Evolutionary conservation across 768 basidiomycete genomes (phyloP).

Genomic region (Sarcomyxa edulis): DNA sequence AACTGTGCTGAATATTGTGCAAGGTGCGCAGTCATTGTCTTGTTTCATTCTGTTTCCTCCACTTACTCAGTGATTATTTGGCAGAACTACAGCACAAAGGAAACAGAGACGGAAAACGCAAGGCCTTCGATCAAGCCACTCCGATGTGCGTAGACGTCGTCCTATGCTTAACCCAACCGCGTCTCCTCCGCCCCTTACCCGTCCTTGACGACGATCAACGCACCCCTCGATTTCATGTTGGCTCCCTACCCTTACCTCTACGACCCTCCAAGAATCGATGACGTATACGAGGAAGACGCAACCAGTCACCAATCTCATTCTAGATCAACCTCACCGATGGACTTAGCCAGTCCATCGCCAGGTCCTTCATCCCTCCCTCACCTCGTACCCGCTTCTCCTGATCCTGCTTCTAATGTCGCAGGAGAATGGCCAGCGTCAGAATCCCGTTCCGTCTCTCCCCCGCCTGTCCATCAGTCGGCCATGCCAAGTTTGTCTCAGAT

Average conservation of each 20-base stretch:
- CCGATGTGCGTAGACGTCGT: conserved; percentile 11
- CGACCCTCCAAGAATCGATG: no score
- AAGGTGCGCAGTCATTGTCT: no score
- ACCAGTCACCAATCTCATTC: conserved; percentile 18
- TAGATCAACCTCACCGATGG: conserved; percentile 44
- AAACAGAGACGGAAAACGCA: conserved; percentile 8
- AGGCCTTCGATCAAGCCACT: conserved; percentile 5
- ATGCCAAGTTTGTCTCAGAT: no score
- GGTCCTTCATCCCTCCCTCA: no score
- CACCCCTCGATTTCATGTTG: background rate
- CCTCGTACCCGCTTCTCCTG: no score
- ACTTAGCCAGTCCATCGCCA: conserved; percentile 36
- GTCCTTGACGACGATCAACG: background rate
- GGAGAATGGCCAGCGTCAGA: no score
- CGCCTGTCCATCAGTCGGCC: no score
- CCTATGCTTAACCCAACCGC: background rate
- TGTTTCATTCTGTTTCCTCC: background rate
- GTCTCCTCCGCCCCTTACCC: conserved; percentile 1
- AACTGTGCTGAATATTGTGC: no score
- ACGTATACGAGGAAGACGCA: conserved; percentile 6
- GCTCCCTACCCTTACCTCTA: background rate
- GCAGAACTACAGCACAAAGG: no score
- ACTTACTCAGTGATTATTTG: background rate
- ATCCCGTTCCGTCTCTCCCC: no score
- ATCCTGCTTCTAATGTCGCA: no score